Conservation (phyloP, 2,329 filamentous ascomycete species). For the Aspergillus sp. region DNA sequence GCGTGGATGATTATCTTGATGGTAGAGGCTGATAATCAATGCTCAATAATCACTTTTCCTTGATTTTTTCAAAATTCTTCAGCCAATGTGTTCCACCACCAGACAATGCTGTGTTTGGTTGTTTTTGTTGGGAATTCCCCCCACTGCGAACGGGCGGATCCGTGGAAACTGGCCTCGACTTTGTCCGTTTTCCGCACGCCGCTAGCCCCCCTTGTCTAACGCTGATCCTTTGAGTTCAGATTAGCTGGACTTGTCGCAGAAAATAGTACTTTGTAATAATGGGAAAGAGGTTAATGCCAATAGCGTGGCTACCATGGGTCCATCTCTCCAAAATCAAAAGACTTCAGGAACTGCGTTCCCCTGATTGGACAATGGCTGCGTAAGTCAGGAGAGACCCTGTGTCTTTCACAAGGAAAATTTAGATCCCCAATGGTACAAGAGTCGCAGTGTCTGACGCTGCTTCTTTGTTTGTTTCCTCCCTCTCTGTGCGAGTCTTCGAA, state of each 20-base stretch:
- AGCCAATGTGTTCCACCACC: neutral
- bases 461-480: neutral
- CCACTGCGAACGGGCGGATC: conserved; percentile 1
- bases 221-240: too few species aligned
- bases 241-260: too few species aligned
- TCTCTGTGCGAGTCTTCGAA: neutral
- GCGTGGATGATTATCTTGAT: neutral
- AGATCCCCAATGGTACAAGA: neutral
- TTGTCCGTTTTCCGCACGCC: neutral
- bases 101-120: neutral
- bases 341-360: neutral
- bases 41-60: neutral
- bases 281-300: neutral
- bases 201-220: neutral
- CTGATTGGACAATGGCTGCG: neutral
- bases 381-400: neutral
- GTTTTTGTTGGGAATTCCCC: conserved; percentile 2
- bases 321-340: neutral
- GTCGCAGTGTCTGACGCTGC: neutral
- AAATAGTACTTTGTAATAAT: too few species aligned
- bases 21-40: neutral
- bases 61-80: neutral
- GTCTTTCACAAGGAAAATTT: neutral
- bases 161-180: conserved; percentile 1
- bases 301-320: neutral